Base-by-base conservation (phyloP, 2,329 filamentous ascomycete genomes). In the Ophiostoma novo-ulmi region DNA sequence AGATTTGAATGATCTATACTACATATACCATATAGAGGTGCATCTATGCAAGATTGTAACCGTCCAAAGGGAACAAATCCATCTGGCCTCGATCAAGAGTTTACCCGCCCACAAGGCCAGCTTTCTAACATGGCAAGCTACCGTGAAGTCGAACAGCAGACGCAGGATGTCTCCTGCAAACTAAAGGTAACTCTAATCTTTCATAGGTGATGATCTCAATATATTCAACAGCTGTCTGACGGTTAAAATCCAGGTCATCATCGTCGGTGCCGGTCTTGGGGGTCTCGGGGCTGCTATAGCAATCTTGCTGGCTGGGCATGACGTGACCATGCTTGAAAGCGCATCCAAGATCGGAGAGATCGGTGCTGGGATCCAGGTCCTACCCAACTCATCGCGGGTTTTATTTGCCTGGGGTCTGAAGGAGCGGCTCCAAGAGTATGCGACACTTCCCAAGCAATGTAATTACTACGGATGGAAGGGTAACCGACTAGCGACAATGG, bases 371-470 rank as follows among this genome's bases (percentile, higher is more conserved):
- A 71, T 72, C 31, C 71, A 72, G 26, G 73, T 80, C 6, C 77
- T 78, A 0, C 77, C 79, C 36, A 80, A 80, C 71, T 76, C 75
- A 13, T 73, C 73, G 10, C 74, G 74, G 4, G 75, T 80, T 0
- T 73, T 79, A 14, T 74, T 76, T 22, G 71, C 74, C 10, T 79
- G 78, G 78, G 78, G 78, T 2, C 65, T 74, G 13, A 26, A 70
- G 10, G 71, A 72, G 14, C 4, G 3, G 0, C 73, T 74, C 11
- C 67, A 66, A 5, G 31, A n/a, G 41, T 39, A 68, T 14, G 73
- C 73, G 1, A 73, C 72, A 7, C 22, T 13, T 39, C 73, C 73
- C 10, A 35, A 26, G n/a, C 44, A 55, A 13, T 73, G 73, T 69
- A 70, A 69, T 66, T 73, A 71, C 20, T 31, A 70, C 36, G 70